Percentiles rank a stretch among this genome's conserved stretches.
phyloP scores from a whole-genome alignment of 768 basidiomycete genomes.

The Termitomyces sp. region DNA sequence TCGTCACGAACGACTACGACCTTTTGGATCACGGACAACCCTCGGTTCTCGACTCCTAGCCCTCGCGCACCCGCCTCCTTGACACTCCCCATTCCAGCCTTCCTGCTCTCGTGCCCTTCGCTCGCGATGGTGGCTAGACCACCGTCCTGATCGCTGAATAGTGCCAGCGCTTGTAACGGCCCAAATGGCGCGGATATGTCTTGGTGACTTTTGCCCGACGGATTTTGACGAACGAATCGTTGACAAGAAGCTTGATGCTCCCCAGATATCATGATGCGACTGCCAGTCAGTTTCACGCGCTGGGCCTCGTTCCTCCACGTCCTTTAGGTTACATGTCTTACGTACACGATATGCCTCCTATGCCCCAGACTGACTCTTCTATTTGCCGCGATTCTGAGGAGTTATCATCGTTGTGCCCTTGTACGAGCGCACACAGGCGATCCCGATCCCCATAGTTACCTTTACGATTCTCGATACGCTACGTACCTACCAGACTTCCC shows the following conservation, averaged over 20 bases:
- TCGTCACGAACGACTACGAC: conserved; percentile 19
- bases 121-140: conserved; percentile 33
- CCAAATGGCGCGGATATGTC: conserved; percentile 5
- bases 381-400: conserved; percentile 16
- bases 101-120: conserved; percentile 18
- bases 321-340: conserved; percentile 15
- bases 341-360: conserved; percentile 23
- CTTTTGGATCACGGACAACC: conserved; percentile 20
- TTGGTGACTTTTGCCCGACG: conserved; percentile 10
- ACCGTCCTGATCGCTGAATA: conserved; percentile 21
- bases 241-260: conserved; percentile 28
- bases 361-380: conserved; percentile 17
- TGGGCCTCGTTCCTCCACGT: conserved; percentile 13
- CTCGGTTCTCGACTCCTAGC: conserved; percentile 9
- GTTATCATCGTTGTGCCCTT: conserved; percentile 11
- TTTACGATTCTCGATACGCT: conserved; percentile 4
- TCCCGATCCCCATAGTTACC: conserved; percentile 7
- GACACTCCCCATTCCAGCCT: conserved; percentile 16
- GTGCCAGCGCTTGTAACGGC: conserved; percentile 11
- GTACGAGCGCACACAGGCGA: conserved; percentile 11
- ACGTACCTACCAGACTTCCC: conserved; percentile 18
- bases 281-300: conserved; percentile 15
- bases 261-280: conserved; percentile 20
- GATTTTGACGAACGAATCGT: conserved; percentile 14
- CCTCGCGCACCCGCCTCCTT: conserved; percentile 9